Conservation (phyloP, 345 rosid species). For the Hypericum perforatum region DNA sequence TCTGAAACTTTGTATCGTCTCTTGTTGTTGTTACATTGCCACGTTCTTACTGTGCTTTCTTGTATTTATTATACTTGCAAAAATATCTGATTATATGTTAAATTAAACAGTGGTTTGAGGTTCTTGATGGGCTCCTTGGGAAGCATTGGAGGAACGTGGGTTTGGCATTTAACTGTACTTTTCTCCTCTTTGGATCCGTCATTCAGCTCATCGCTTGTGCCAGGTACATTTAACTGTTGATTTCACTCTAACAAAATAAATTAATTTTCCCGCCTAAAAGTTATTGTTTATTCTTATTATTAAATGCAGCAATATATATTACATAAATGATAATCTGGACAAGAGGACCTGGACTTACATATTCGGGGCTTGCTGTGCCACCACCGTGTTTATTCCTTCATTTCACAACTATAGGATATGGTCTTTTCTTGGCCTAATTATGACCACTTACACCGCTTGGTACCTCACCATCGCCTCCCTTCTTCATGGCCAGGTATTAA, state of each 20-base stretch:
- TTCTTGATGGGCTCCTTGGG: constrained; percentile 97
- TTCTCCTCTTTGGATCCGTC: constrained; percentile 98
- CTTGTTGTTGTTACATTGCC: neutral
- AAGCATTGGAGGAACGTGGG: constrained; percentile 99
- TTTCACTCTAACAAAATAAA: constrained; percentile 4
- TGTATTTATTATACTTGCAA: neutral
- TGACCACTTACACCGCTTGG: constrained; percentile 99
- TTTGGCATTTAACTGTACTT: constrained; percentile 97
- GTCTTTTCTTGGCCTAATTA: constrained; percentile 94
- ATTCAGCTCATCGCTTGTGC: constrained; percentile 99
- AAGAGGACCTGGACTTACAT: constrained; percentile 99
- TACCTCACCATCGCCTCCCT: constrained; percentile 88
- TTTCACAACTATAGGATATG: constrained; percentile 98
- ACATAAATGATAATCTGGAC: constrained; percentile 96
- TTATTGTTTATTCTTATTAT: neutral
- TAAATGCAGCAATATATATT: constrained; percentile 81
- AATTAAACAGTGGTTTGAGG: constrained; percentile 75
- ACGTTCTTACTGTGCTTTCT: neutral
- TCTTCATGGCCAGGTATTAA: constrained; percentile 83
- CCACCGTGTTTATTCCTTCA: constrained; percentile 95
- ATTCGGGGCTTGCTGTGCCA: constrained; percentile 97
- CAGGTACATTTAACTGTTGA: constrained; percentile 43
- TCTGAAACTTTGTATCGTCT: neutral
- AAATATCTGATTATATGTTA: neutral
- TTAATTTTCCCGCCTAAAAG: neutral